Evolutionary conservation across 202 grass and related monocot species (phyloP).

Genomic region (Sporobolus alterniflorus): DNA sequence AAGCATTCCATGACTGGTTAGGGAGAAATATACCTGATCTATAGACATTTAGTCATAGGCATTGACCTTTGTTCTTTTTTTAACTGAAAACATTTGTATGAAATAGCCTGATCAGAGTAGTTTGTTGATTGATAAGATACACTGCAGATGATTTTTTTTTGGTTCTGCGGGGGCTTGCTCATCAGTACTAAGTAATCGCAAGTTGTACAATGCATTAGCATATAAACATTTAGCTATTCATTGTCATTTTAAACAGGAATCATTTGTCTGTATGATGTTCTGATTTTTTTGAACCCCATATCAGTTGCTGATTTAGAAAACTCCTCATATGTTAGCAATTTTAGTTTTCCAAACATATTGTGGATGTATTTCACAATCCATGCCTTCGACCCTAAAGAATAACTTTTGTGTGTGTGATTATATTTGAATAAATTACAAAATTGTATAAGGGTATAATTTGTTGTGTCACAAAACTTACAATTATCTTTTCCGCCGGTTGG

Average conservation of each 20-base stretch:
- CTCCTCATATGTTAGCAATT: neutral
- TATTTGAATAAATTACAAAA: neutral
- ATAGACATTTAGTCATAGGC: neutral
- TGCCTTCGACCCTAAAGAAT: neutral
- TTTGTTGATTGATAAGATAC: slow-evolving; percentile 4
- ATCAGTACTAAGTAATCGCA: neutral
- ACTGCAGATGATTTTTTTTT: neutral
- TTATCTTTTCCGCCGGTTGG: no score
- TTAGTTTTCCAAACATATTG: neutral
- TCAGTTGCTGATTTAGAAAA: slow-evolving; percentile 2
- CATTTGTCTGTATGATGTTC: neutral
- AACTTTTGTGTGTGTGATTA: no score
- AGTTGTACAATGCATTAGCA: neutral
- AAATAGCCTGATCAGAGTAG: neutral
- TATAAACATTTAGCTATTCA: neutral
- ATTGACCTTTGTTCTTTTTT: neutral
- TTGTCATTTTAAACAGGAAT: neutral
- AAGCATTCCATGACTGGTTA: neutral
- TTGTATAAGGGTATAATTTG: neutral
- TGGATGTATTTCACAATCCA: neutral
- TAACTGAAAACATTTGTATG: neutral
- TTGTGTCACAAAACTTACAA: no score
- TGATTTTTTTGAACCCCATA: neutral
- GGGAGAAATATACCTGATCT: neutral
- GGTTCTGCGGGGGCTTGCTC: neutral